Base-by-base conservation (phyloP, 2,329 filamentous ascomycete species). In the Sodiomyces alkalinus region DNA sequence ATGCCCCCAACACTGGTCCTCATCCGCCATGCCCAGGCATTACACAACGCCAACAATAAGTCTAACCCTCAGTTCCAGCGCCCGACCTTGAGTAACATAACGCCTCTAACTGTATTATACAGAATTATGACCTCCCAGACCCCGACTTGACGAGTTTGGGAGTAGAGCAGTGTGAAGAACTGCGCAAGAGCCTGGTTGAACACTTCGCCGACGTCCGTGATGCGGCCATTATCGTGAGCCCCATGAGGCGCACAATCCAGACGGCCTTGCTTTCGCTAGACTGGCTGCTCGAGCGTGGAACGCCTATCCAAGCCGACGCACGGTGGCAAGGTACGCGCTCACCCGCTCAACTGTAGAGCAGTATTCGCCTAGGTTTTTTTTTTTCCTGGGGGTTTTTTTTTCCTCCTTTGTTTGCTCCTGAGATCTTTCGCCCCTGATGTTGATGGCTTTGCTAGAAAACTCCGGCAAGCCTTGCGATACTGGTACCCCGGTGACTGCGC, bases 1-100 rank as follows among this genome's bases (percentile, higher is more conserved):
- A 70, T 71, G 66, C 44, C 65, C 28, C 65, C 64, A 1, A 67
- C 57, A 0, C 42, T 94, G 34, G 80, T 96, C 40, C 62, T 96
- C 44, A 76, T 94, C 44, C 80, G 87, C 41, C 87, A 96, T 63
- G 87, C 81, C 11, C 81, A 96, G 52, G 67, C 60, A 7, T 43
- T 58, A n/a, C 67, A 72, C 45, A 72, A 72, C 33, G 50, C 55
- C 10, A 43, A 52, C 27, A 47, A 68, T 68, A 55, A 53, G 64
- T 62, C 16, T 29, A n/a, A 14, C 19, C 9, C 12, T 8, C n/a
- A 16, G 18, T 20, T n/a, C n/a, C n/a, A n/a, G n/a, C n/a, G n/a
- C n/a, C n/a, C n/a, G n/a, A n/a, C n/a, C n/a, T n/a, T 10, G 5
- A 21, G 10, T 22, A 1, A 17, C 11, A 10, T 10, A 13, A 3